A percentile compares a stretch with the other conserved stretches of the same genome.
Conservation (phyloP, 495 filamentous ascomycete genomes). For the Aspergillus wentii region DNA sequence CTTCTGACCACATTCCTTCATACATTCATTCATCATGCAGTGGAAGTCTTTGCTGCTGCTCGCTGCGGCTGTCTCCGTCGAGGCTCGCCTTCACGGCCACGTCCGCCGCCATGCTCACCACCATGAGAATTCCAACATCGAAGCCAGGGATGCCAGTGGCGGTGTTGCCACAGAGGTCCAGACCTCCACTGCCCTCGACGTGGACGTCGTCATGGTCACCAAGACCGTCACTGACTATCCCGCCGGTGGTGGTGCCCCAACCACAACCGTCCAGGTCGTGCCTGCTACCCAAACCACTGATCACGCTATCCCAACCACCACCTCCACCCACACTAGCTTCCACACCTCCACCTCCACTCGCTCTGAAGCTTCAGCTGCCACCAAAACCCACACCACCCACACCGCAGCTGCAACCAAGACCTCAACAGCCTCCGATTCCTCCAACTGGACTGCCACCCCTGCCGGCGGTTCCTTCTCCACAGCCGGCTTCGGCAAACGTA, state of each 20-base stretch:
- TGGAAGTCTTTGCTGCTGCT: slow-evolving; percentile 21
- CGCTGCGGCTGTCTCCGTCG: slow-evolving; percentile 14
- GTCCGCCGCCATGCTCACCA: slow-evolving; percentile 12
- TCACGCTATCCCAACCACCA: slow-evolving; percentile 9
- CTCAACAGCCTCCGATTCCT: slow-evolving; percentile 1
- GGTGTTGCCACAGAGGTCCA: slow-evolving; percentile 3
- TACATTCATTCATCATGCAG: slow-evolving; percentile 23
- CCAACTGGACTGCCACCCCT: slow-evolving; percentile 25
- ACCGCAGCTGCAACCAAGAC: slow-evolving; percentile 6
- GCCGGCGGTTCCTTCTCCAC: slow-evolving; percentile 15
- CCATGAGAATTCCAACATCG: slow-evolving; percentile 11
- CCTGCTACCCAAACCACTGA: no score
- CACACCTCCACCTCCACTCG: neutral
- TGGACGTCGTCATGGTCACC: slow-evolving; percentile 16
- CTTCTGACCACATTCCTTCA: no score
- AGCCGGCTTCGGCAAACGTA: slow-evolving; percentile 26
- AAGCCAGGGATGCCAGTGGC: slow-evolving; percentile 3
- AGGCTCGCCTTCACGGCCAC: slow-evolving; percentile 20
- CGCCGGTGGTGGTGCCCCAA: no score
- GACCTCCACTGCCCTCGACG: no score
- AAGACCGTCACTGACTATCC: no score
- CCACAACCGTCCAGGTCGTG: slow-evolving; percentile 19
- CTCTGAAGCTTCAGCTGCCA: neutral
- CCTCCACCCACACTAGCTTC: slow-evolving; percentile 6
- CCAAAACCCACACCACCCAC: slow-evolving; percentile 6